A percentile compares a stretch with the other conserved stretches of the same genome.
Conservation (phyloP, 1,139 yeast genomes). For the Yamadazyma buinensis region DNA sequence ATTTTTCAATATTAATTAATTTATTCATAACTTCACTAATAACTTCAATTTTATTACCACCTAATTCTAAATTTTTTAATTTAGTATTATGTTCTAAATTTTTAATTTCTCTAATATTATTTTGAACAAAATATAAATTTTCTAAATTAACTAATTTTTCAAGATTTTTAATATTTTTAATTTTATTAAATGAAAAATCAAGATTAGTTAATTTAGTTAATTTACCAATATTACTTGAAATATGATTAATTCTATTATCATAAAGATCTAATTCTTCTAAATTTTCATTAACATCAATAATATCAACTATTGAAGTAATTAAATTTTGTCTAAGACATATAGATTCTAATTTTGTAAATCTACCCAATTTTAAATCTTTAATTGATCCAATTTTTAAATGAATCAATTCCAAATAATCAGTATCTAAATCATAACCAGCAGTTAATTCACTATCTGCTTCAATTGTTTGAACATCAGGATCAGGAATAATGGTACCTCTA, state of each 20-base stretch:
- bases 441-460: slow-evolving; percentile 60
- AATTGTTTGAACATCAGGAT: slow-evolving; percentile 41
- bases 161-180: slow-evolving; percentile 80
- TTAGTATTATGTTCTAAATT: slow-evolving; percentile 56
- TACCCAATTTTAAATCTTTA: slow-evolving; percentile 56
- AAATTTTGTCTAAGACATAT: slow-evolving; percentile 84
- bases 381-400: slow-evolving; percentile 74
- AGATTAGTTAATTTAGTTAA: slow-evolving; percentile 56
- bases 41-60: slow-evolving; percentile 76
- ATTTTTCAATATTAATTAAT: slow-evolving; percentile 58
- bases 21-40: slow-evolving; percentile 57
- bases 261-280: slow-evolving; percentile 83
- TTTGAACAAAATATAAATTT: slow-evolving; percentile 82
- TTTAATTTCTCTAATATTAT: slow-evolving; percentile 71
- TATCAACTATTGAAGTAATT: slow-evolving; percentile 66
- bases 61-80: slow-evolving; percentile 78
- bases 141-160: slow-evolving; percentile 60
- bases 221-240: slow-evolving; percentile 63
- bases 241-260: slow-evolving; percentile 88
- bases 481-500: slow-evolving; percentile 54
- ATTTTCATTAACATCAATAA: slow-evolving; percentile 53
- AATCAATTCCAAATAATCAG: slow-evolving; percentile 67
- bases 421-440: slow-evolving; percentile 55
- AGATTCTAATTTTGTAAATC: slow-evolving; percentile 56
- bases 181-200: slow-evolving; percentile 88